Conservation (phyloP, 2,329 filamentous ascomycete genomes). For the Incumbomyces delicatus region DNA sequence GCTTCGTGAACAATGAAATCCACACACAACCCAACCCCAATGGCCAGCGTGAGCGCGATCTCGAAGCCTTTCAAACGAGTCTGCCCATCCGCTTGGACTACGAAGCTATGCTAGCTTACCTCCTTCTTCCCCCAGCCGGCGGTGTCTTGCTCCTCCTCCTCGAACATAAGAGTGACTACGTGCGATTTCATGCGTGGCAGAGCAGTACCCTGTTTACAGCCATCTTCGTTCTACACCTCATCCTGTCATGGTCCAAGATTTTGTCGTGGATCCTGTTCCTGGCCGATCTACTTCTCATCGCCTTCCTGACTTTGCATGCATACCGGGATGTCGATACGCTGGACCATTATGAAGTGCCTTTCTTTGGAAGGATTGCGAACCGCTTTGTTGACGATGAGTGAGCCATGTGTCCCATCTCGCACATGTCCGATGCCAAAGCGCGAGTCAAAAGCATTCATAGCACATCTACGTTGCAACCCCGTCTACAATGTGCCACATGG, state of each 20-base stretch:
- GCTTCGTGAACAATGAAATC: conserved; percentile 26
- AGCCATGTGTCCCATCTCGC: conserved; percentile 8
- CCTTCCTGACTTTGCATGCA: conserved; percentile 64
- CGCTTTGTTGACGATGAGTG: conserved; percentile 83
- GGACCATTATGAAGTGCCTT: conserved; percentile 69
- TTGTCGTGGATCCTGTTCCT: conserved; percentile 76
- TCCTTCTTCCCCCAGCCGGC: conserved; percentile 74
- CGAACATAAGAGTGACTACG: conserved; percentile 94
- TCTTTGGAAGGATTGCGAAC: conserved; percentile 76
- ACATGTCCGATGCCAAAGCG: no score
- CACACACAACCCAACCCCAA: conserved; percentile 26
- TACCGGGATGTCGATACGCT: conserved; percentile 69
- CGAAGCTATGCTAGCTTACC: conserved; percentile 82
- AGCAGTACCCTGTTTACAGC: conserved; percentile 71
- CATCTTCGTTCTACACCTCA: conserved; percentile 60
- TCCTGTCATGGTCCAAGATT: conserved; percentile 76
- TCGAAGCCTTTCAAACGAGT: conserved; percentile 76
- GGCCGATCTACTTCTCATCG: conserved; percentile 65
- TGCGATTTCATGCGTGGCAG: conserved; percentile 97
- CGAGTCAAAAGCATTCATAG: no score
- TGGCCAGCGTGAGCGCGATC: conserved; percentile 50
- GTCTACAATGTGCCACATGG: no score
- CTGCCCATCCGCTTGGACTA: conserved; percentile 77
- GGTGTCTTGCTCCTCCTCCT: conserved; percentile 73
- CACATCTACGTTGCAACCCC: no score